Conservation (phyloP, 768 basidiomycete genomes). For the Rhodotorula diobovata region DNA sequence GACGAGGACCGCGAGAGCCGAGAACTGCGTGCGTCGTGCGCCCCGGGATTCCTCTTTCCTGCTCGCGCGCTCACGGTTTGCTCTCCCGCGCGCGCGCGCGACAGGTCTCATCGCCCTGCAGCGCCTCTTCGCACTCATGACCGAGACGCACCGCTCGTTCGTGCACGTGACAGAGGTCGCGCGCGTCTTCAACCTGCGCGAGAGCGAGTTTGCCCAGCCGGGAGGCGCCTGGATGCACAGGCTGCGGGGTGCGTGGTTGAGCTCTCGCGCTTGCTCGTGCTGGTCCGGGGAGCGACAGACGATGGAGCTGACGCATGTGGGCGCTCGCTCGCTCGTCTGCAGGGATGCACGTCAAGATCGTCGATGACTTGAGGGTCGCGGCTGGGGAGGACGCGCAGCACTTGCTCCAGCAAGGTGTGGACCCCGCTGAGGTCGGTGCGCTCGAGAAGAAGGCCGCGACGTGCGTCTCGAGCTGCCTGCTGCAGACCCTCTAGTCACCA, state of each 20-base stretch:
- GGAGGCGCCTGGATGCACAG: neutral
- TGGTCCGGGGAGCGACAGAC: too few relatives aligned
- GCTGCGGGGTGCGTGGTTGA: conserved; percentile 10
- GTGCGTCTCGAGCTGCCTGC: conserved; percentile 17
- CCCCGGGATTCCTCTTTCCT: too few relatives aligned
- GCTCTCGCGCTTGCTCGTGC: too few relatives aligned
- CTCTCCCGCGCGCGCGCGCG: neutral
- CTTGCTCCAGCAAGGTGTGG: neutral
- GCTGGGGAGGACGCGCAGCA: neutral
- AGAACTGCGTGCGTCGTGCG: neutral
- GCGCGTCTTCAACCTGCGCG: conserved; percentile 6
- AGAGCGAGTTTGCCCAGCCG: neutral
- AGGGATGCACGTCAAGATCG: conserved; percentile 6
- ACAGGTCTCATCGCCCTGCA: conserved; percentile 28
- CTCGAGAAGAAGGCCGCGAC: neutral
- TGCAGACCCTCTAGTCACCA: neutral
- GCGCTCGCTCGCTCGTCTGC: neutral
- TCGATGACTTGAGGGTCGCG: neutral
- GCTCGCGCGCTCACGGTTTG: neutral
- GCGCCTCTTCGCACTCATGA: conserved; percentile 32
- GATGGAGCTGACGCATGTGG: neutral
- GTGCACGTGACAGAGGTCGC: conserved; percentile 30
- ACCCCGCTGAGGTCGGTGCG: neutral
- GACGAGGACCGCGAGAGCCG: conserved; percentile 9
- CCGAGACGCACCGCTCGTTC: conserved; percentile 15